Base-by-base conservation (phyloP, 2,329 filamentous ascomycete genomes). In the Exophiala sideris region DNA sequence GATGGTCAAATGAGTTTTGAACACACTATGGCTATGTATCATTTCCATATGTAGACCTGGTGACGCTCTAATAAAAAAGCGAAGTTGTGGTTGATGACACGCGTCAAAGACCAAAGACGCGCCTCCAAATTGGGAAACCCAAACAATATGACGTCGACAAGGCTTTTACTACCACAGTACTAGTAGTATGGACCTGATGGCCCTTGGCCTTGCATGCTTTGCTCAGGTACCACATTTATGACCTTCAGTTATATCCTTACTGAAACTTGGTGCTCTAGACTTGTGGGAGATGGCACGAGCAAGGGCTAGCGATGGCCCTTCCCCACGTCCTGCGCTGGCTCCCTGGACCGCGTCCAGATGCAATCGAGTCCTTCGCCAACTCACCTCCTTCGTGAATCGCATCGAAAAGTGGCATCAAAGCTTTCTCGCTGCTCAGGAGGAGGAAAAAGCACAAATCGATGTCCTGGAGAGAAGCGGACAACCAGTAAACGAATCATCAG, bases 331-430 rank as follows among this genome's bases (percentile, higher is more conserved):
- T 11, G 10, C 32, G 12, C 38, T 45, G n/a, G 50, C 57, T n/a
- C 54, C 51, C 14, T 58, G 55, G 55, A 60, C 55, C 3, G 46
- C 51, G 1, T 52, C 55, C 10, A 39, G 52, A 35, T 58, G 55
- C 45, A 57, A 49, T 38, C 39, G 55, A 45, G 48, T 34, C 40
- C 51, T 60, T 9, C 41, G 45, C 14, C 39, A 50, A 29, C 34
- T 57, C 5, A 49, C 45, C 6, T 35, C 46, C 3, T 56, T 57
- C 33, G 50, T 55, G 21, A 47, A 44, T 16, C 42, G 42, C 11
- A 32, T 58, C 35, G 57, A 55, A 38, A 58, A 54, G 52, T 58
- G 52, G 48, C 52, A 57, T 34, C 32, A 52, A 36, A 47, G 45
- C n/a, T 57, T 48, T 35, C 18, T 48, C 20, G 42, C 38, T 18